These are phyloP conservation scores for Salix arbutifolia DNA, from an alignment of 345 rosid genomes.

Conservation along the genomic window DNA sequence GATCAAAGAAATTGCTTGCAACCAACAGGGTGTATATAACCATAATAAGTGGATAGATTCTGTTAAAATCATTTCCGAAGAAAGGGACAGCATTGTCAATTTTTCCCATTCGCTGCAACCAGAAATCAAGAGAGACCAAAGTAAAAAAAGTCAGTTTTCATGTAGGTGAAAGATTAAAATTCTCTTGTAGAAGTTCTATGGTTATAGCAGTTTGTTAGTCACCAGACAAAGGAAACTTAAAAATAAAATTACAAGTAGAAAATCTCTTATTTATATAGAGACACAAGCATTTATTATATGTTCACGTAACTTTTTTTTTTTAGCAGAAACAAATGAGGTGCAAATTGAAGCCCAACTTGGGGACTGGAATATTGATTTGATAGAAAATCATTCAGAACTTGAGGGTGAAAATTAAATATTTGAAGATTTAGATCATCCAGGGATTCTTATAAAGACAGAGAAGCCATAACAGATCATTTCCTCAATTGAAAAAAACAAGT, in stretches of 20 bases:
- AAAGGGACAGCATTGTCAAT: constrained; percentile 81
- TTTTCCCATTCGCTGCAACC: constrained; percentile 89
- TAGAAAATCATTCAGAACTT: neutral
- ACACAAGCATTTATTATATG: neutral
- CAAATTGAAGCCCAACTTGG: neutral
- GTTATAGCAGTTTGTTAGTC: neutral
- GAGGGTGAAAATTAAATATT: neutral
- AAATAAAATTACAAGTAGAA: neutral
- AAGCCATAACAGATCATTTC: neutral
- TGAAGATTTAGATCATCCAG: neutral
- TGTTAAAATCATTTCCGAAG: constrained; percentile 80
- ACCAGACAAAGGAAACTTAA: neutral
- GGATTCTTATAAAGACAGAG: neutral
- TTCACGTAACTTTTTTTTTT: neutral
- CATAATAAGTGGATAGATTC: constrained; percentile 95
- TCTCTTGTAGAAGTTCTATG: neutral
- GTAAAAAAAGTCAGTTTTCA: constrained; percentile 6
- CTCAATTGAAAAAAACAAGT: neutral
- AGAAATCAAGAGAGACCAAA: constrained; percentile 6
- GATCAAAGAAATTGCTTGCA: constrained; percentile 90
- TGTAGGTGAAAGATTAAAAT: neutral
- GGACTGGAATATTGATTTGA: neutral
- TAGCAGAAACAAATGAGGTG: neutral
- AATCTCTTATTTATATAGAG: neutral
- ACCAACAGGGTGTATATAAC: constrained; percentile 87